These are phyloP conservation scores for Solanum hybrid DNA, from an alignment of 305 asterid genomes.

Conservation along the genomic window DNA sequence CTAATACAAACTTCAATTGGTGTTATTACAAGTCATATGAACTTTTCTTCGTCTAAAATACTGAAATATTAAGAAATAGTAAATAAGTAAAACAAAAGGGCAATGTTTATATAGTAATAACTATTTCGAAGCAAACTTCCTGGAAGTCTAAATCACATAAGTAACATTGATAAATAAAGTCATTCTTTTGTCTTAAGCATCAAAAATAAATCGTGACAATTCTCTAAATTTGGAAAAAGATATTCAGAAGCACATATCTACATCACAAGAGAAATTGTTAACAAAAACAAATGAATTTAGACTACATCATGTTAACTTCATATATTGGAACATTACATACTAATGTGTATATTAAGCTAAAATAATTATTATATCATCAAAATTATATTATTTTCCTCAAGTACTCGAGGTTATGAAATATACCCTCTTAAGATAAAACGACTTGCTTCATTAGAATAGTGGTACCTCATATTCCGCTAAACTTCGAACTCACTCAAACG, in stretches of 20 bases:
- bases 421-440: not conserved
- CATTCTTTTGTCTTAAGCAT: not conserved
- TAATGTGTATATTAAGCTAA: not conserved
- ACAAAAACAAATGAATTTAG: not conserved
- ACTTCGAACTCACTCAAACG: not conserved
- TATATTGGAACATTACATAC: not conserved
- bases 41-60: not conserved
- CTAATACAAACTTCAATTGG: not conserved
- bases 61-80: not conserved
- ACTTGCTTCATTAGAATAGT: not conserved
- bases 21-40: not conserved
- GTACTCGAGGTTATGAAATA: not conserved
- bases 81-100: not conserved
- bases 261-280: not conserved
- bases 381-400: not conserved
- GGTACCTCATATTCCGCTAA: not conserved
- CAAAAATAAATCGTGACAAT: not conserved
- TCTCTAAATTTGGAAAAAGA: not conserved
- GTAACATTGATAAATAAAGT: not conserved
- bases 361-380: not conserved
- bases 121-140: not conserved
- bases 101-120: not conserved
- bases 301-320: not conserved
- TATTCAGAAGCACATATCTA: not conserved
- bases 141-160: not conserved